Evolutionary conservation across 225 moss, liverwort and hornwort genomes (phyloP).

Genomic region (Pseudisothecium myosuroides): DNA sequence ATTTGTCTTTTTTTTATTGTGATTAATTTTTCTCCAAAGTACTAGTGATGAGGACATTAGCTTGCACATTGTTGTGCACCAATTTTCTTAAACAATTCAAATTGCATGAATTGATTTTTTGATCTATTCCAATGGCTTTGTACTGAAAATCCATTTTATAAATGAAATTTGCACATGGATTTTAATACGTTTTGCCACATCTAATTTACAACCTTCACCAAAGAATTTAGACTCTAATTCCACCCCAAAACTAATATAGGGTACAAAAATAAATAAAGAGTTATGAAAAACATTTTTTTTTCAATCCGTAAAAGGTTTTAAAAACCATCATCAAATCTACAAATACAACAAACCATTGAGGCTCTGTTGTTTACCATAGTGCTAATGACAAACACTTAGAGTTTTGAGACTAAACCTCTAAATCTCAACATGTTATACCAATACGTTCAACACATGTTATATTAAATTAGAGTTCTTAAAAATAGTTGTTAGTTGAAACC

Average conservation of each 20-base stretch:
- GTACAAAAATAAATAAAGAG: no score
- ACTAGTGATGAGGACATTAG: no score
- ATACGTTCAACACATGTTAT: neutral
- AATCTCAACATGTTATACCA: no score
- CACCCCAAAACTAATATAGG: neutral
- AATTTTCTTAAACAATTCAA: neutral
- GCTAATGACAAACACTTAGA: neutral
- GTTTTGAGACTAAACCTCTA: accelerated
- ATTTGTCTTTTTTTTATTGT: neutral
- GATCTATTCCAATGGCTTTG: neutral
- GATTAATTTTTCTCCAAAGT: neutral
- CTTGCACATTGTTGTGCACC: no score
- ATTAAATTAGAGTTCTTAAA: neutral
- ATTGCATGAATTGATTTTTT: accelerated
- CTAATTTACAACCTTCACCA: neutral
- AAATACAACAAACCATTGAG: neutral
- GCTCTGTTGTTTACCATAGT: accelerated
- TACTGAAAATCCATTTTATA: neutral
- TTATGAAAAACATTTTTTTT: neutral
- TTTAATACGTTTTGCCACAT: neutral
- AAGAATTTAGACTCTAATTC: neutral
- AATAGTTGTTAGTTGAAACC: neutral
- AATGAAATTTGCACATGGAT: neutral
- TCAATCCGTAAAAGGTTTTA: neutral
- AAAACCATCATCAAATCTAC: neutral